Base-by-base conservation (phyloP, 768 basidiomycete species). In the Neoboletus brunneissimus region DNA sequence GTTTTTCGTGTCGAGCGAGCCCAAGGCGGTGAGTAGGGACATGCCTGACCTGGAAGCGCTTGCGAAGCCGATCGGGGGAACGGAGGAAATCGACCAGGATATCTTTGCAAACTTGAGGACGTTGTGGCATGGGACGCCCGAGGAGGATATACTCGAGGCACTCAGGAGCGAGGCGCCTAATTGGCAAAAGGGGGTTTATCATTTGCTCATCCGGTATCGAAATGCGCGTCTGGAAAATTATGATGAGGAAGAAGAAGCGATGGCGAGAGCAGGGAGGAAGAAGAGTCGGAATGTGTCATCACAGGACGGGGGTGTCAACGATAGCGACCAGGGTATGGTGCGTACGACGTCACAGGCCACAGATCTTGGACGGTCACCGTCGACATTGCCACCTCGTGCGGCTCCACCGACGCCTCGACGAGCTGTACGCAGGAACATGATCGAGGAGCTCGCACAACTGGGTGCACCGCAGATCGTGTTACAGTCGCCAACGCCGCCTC, bases 131-230 rank as follows among this genome's bases (percentile, higher is more conserved):
- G 90, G 83, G 10, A 82, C 84, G 1, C 74, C 85, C 3, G 91
- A 95, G 51, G 80, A 81, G 11, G 85, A 88, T 31, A 85, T 98
- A 53, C 77, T 86, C 48, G 78, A 81, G 48, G 85, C 82, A 51
- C 76, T 99, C 64, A 78, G 73, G 67, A 85, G 79, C 64, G 64
- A 75, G 50, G 83, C 86, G 53, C 85, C 85, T 49, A 95, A 89
- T 29, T 95, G 93, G 90, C 93, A 98, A 70, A 98, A 99, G 73
- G 92, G 91, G 0, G 90, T 98, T 47, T 99, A 99, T 72, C 87
- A 91, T 66, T 75, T 98, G 5, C 79, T 99, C n/a, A 78, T 88
- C 53, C 85, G 84, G 60, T 98, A 97, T 73, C 84, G 94, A 43
- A 81, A 81, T 48, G 83, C 80, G 61, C 85, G 86, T 53, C 69